phyloP scores from a whole-genome alignment of 2,329 filamentous ascomycete genomes.

The Laburnicola sp. region DNA sequence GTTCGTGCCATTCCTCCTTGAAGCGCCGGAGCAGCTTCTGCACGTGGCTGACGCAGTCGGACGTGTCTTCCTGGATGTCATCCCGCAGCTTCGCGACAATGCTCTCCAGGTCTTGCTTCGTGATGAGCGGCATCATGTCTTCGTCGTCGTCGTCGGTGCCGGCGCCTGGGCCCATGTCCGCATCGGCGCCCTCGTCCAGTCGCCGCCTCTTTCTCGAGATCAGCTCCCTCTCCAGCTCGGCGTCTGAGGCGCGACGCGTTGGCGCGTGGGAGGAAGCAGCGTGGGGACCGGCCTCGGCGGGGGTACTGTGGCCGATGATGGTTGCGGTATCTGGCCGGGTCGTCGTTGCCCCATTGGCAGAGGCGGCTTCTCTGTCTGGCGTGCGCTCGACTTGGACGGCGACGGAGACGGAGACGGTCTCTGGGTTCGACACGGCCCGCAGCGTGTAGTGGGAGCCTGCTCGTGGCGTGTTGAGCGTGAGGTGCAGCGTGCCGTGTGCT shows the following conservation, averaged over 20 bases:
- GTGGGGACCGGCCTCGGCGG: not conserved
- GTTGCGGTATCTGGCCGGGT: constrained; percentile 9
- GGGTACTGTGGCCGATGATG: not conserved
- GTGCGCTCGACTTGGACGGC: no score
- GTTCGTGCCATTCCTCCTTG: constrained; percentile 40
- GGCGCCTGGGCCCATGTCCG: constrained; percentile 13
- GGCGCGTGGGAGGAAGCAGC: constrained; percentile 6
- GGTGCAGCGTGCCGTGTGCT: constrained; percentile 20
- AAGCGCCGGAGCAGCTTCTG: constrained; percentile 51
- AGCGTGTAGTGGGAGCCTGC: not conserved
- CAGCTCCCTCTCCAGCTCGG: constrained; percentile 22
- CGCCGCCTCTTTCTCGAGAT: constrained; percentile 25
- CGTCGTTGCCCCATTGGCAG: constrained; percentile 16
- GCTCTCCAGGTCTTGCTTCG: constrained; percentile 24
- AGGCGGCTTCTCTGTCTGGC: not conserved
- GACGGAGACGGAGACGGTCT: not conserved
- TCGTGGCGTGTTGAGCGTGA: constrained; percentile 8
- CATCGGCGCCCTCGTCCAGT: constrained; percentile 11
- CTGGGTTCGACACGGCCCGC: not conserved
- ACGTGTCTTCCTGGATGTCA: constrained; percentile 30
- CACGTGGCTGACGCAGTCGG: constrained; percentile 55
- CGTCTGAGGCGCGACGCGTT: constrained; percentile 21
- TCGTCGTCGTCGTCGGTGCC: constrained; percentile 19
- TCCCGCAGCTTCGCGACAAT: constrained; percentile 24
- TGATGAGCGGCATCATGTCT: constrained; percentile 24